A percentile compares a stretch with the other conserved stretches of the same genome.
Evolutionary conservation across 257 asterid species (phyloP).

Genomic region (Marsdenia floribunda): DNA sequence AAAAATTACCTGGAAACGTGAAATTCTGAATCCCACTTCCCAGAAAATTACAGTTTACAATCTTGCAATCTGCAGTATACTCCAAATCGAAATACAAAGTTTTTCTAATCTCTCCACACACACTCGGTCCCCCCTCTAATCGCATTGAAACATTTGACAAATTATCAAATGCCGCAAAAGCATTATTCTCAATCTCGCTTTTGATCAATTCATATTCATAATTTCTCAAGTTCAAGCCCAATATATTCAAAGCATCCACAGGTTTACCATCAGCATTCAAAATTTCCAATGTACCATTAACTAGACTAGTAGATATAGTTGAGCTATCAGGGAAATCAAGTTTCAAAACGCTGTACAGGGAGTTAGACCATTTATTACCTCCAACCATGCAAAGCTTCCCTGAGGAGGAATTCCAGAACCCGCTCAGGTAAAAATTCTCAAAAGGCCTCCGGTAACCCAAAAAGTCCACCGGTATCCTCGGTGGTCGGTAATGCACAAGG

Average conservation of each 20-base stretch:
- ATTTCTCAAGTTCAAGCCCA: constrained; percentile 61
- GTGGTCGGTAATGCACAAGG: constrained; percentile 59
- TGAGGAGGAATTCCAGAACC: constrained; percentile 69
- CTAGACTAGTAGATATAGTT: constrained; percentile 51
- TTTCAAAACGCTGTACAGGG: constrained; percentile 54
- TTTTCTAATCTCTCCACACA: constrained; percentile 33
- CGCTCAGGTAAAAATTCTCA: constrained; percentile 35
- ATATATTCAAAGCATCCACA: constrained; percentile 29
- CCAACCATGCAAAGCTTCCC: constrained; percentile 89
- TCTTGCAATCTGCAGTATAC: constrained; percentile 48
- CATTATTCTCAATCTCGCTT: constrained; percentile 42
- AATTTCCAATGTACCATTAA: constrained; percentile 63
- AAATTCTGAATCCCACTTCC: constrained; percentile 32
- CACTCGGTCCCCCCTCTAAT: constrained; percentile 23
- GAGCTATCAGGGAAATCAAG: constrained; percentile 68
- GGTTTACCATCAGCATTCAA: constrained; percentile 22
- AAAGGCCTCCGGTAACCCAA: constrained; percentile 19
- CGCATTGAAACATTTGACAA: constrained; percentile 43
- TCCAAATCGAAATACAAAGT: constrained; percentile 42
- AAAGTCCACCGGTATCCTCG: constrained; percentile 45
- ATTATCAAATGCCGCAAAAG: constrained; percentile 38
- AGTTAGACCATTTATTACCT: constrained; percentile 35
- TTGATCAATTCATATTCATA: constrained; percentile 69
- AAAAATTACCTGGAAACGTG: constrained; percentile 36
- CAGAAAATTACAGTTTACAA: constrained; percentile 55